phyloP scores from a whole-genome alignment of 2,329 filamentous ascomycete species.

The Helicocarpus griseus region DNA sequence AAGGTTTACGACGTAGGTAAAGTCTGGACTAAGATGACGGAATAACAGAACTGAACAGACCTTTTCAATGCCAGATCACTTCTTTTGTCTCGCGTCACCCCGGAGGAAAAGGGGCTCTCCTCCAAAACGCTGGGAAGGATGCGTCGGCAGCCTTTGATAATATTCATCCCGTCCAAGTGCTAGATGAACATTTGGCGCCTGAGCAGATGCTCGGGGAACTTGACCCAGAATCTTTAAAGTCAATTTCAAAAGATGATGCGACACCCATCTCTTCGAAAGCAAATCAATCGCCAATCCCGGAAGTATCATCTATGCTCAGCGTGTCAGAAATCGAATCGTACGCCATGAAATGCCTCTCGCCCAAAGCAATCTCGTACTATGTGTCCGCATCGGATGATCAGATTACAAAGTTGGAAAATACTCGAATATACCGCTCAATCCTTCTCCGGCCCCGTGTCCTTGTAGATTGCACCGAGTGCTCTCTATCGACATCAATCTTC shows the following conservation, averaged over 20 bases:
- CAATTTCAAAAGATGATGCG: conserved; percentile 34
- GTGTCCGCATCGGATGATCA: conserved; percentile 81
- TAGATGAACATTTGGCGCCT: conserved; percentile 76
- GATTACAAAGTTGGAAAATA: conserved; percentile 69
- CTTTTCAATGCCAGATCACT: conserved; percentile 53
- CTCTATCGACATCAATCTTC: conserved; percentile 64
- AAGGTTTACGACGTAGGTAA: conserved; percentile 79
- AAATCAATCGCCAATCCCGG: conserved; percentile 31
- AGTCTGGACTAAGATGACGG: too few species aligned
- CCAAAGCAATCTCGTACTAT: conserved; percentile 92
- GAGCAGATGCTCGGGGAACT: conserved; percentile 67
- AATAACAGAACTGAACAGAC: too few species aligned
- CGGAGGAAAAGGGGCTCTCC: conserved; percentile 76
- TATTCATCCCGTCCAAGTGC: conserved; percentile 81
- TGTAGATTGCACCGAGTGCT: conserved; percentile 69
- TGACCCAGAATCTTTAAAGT: conserved; percentile 55
- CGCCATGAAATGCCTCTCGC: conserved; percentile 67
- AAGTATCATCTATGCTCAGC: conserved; percentile 65
- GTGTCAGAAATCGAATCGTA: conserved; percentile 79
- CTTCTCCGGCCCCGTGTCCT: conserved; percentile 81
- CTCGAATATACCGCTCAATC: conserved; percentile 67
- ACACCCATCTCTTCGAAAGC: conserved; percentile 21
- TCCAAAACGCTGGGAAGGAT: conserved; percentile 78
- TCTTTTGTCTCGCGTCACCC: conserved; percentile 77
- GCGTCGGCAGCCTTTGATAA: conserved; percentile 94